These are phyloP conservation scores for Fusarium setosum DNA, from an alignment of 2,329 filamentous ascomycete genomes.

Conservation along the genomic window DNA sequence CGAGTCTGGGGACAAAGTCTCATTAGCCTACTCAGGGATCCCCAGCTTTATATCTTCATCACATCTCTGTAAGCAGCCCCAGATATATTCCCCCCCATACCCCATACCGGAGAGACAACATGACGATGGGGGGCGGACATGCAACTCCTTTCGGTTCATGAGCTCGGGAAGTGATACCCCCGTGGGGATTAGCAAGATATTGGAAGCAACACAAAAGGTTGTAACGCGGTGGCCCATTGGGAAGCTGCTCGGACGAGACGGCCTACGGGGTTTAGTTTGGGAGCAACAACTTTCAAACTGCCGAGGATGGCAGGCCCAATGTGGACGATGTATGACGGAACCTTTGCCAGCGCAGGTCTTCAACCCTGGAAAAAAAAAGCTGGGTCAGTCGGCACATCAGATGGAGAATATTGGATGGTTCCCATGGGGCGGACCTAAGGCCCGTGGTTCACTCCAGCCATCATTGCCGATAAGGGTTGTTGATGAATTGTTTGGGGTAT, in stretches of 20 bases:
- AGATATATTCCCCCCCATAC: conserved; percentile 24
- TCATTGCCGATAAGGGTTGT: conserved; percentile 14
- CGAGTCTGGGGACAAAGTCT: conserved; percentile 6
- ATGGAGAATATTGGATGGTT: conserved; percentile 11
- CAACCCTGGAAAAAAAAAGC: conserved; percentile 6
- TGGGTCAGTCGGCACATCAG: conserved; percentile 38
- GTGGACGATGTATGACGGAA: conserved; percentile 30
- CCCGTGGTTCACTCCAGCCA: conserved; percentile 19
- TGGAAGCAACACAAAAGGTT: conserved; percentile 5
- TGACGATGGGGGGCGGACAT: conserved; percentile 21
- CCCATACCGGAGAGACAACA: conserved; percentile 19
- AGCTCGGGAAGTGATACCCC: conserved; percentile 8
- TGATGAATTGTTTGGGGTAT: conserved; percentile 26
- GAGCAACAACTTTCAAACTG: conserved; percentile 19
- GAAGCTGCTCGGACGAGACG: conserved; percentile 3
- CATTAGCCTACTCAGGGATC: conserved; percentile 15
- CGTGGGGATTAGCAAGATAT: conserved; percentile 19
- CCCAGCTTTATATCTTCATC: conserved; percentile 22
- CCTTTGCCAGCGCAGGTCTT: conserved; percentile 13
- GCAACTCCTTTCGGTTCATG: conserved; percentile 11
- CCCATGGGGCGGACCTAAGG: conserved; percentile 21
- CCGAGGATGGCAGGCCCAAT: conserved; percentile 19
- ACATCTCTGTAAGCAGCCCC: neutral
- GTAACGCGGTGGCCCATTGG: conserved; percentile 6
- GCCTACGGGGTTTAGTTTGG: conserved; percentile 32